Evolutionary conservation across 164 flowering plant species (phyloP).

Genomic region (Vitis labrusca): DNA sequence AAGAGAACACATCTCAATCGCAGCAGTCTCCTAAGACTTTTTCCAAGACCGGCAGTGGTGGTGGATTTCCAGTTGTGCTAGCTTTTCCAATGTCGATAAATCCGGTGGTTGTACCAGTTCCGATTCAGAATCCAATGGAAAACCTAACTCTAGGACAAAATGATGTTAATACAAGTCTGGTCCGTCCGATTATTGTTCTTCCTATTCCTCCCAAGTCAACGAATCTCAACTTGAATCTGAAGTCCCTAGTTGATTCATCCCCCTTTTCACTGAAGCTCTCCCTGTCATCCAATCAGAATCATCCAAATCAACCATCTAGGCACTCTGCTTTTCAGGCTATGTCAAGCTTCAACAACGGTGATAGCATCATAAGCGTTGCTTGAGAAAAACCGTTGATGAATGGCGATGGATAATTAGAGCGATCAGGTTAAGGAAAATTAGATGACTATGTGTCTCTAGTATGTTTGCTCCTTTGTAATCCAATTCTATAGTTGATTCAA

Average conservation of each 20-base stretch:
- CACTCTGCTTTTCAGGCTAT: slow-evolving; percentile 34
- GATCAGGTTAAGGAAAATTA: slow-evolving; percentile 8
- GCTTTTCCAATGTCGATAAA: slow-evolving; percentile 15
- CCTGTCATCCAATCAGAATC: slow-evolving; percentile 19
- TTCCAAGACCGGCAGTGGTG: slow-evolving; percentile 18
- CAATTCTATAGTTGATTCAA: too few relatives aligned
- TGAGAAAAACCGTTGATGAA: slow-evolving; percentile 11
- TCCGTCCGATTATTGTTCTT: slow-evolving; percentile 22
- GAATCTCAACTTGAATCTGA: slow-evolving; percentile 29
- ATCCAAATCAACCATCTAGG: slow-evolving; percentile 18
- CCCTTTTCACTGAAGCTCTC: slow-evolving; percentile 39
- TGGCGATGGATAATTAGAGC: slow-evolving; percentile 1
- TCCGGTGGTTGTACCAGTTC: slow-evolving; percentile 17
- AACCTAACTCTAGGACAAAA: slow-evolving; percentile 13
- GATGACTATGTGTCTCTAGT: slow-evolving; percentile 10
- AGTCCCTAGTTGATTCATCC: slow-evolving; percentile 18
- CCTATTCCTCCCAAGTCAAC: slow-evolving; percentile 10
- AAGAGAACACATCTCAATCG: slow-evolving; percentile 17
- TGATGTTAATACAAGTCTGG: slow-evolving; percentile 11
- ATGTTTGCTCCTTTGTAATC: background rate
- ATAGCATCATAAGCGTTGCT: slow-evolving; percentile 43
- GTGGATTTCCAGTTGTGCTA: slow-evolving; percentile 17
- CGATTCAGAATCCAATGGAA: slow-evolving; percentile 30
- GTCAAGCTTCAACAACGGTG: slow-evolving; percentile 35
- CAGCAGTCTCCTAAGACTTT: slow-evolving; percentile 11